phyloP scores from a whole-genome alignment of 352 stramenopile genomes.

The Chrysophaeum taylorii region DNA sequence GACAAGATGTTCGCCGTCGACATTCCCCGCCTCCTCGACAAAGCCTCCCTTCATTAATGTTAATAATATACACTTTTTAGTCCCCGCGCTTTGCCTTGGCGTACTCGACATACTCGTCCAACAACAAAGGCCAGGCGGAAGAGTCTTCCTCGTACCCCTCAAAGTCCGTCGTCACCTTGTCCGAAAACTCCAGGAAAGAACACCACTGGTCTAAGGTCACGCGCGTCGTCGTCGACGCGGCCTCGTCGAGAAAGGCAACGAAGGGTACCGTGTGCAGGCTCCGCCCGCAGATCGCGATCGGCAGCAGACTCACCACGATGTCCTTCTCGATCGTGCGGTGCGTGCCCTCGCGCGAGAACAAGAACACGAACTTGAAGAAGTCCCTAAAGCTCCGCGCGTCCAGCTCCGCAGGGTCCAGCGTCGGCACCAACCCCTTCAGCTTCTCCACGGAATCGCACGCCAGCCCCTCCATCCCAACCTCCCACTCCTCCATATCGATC shows the following conservation, averaged over 20 bases:
- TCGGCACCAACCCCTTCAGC: conserved; percentile 39
- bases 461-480: conserved; percentile 36
- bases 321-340: conserved; percentile 58
- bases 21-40: conserved; percentile 80
- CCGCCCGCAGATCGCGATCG: conserved; percentile 37
- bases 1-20: conserved; percentile 92
- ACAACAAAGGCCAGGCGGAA: conserved; percentile 52
- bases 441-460: conserved; percentile 43
- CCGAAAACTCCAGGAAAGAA: conserved; percentile 38
- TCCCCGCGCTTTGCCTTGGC: conserved; percentile 40
- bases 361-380: conserved; percentile 46
- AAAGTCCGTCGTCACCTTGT: conserved; percentile 35
- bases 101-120: conserved; percentile 59
- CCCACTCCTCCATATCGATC: conserved; percentile 44
- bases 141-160: conserved; percentile 39
- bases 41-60: no score
- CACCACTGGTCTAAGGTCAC: conserved; percentile 58
- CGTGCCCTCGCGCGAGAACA: conserved; percentile 52
- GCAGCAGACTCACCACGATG: conserved; percentile 44
- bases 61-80: neutral
- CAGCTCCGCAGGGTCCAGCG: no score
- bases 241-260: conserved; percentile 41
- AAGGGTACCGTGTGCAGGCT: conserved; percentile 11
- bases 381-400: neutral
- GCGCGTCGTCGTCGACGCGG: conserved; percentile 36